Percentiles rank a stretch among this genome's conserved stretches.
These are phyloP conservation scores for Barnettozyma botsteinii DNA, from an alignment of 805 yeast genomes.

Conservation along the genomic window DNA sequence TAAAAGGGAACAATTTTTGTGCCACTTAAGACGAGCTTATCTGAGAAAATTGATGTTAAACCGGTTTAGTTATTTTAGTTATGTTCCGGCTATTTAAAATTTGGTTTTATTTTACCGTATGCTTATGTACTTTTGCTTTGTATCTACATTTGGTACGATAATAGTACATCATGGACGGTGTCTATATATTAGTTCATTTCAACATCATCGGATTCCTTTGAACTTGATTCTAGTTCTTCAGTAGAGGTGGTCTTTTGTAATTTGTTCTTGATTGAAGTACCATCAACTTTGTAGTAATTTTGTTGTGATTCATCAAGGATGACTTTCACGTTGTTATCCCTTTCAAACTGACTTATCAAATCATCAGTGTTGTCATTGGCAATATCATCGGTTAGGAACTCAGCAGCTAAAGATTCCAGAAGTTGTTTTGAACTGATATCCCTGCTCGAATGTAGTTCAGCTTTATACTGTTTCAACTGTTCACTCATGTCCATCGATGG, in stretches of 20 bases:
- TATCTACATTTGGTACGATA: no score
- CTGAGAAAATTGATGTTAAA: no score
- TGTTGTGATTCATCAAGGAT: constrained; percentile 4
- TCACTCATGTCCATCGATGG: neutral
- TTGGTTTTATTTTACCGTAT: no score
- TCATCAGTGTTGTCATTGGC: constrained; percentile 15
- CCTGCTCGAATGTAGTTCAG: neutral
- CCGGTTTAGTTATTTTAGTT: no score
- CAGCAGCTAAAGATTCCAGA: constrained; percentile 14
- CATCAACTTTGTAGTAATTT: constrained; percentile 5
- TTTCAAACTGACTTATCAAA: constrained; percentile 12
- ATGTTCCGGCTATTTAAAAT: no score
- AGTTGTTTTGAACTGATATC: constrained; percentile 10
- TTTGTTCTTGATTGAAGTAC: neutral
- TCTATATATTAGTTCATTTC: constrained; percentile 1
- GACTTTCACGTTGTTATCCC: constrained; percentile 14
- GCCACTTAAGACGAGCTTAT: neutral
- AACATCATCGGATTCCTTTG: constrained; percentile 2
- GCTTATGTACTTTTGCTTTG: no score
- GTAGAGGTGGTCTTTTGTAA: neutral
- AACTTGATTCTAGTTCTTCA: neutral
- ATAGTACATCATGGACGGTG: no score
- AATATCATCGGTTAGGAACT: constrained; percentile 15
- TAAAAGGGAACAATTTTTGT: neutral
- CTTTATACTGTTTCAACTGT: constrained; percentile 11